Conservation (phyloP, 2,329 filamentous ascomycete genomes). For the Phialocephala subalpina region DNA sequence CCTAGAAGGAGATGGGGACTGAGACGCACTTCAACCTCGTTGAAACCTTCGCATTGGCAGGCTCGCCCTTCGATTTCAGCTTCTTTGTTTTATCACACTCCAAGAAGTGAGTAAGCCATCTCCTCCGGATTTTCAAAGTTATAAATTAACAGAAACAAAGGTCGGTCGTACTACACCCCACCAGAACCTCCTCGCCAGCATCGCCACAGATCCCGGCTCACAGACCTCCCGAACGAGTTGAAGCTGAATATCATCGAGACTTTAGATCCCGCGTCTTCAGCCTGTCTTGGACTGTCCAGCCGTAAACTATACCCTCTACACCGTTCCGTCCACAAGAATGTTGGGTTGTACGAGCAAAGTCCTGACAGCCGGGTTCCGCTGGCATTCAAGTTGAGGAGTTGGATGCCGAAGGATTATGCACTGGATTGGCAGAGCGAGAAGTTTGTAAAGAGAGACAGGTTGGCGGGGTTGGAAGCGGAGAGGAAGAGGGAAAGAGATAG, state of each 20-base stretch:
- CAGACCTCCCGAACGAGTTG: slow-evolving; percentile 30
- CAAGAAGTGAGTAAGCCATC: no score
- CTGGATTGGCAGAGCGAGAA: slow-evolving; percentile 31
- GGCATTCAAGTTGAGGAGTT: slow-evolving; percentile 26
- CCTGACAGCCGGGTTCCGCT: slow-evolving; percentile 25
- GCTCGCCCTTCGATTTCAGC: slow-evolving; percentile 7
- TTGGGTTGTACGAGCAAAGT: slow-evolving; percentile 28
- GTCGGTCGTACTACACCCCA: slow-evolving; percentile 3
- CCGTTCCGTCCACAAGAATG: slow-evolving; percentile 28
- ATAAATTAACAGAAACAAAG: neutral
- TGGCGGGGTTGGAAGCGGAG: slow-evolving; percentile 2
- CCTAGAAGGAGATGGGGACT: slow-evolving; percentile 3
- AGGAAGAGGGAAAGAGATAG: slow-evolving; percentile 20
- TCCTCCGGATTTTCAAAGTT: no score
- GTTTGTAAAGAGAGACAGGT: slow-evolving; percentile 30
- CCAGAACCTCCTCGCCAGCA: slow-evolving; percentile 2
- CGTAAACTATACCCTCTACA: slow-evolving; percentile 31
- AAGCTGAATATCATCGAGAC: slow-evolving; percentile 31
- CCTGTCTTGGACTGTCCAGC: slow-evolving; percentile 32
- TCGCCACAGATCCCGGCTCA: slow-evolving; percentile 22
- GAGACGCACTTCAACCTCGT: neutral
- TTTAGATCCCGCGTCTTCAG: slow-evolving; percentile 32
- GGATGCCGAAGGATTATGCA: slow-evolving; percentile 27
- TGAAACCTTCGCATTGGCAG: slow-evolving; percentile 9
- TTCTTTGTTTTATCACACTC: neutral